Evolutionary conservation across 2,329 filamentous ascomycete species (phyloP).

Genomic region (Stagonosporopsis vannaccii): DNA sequence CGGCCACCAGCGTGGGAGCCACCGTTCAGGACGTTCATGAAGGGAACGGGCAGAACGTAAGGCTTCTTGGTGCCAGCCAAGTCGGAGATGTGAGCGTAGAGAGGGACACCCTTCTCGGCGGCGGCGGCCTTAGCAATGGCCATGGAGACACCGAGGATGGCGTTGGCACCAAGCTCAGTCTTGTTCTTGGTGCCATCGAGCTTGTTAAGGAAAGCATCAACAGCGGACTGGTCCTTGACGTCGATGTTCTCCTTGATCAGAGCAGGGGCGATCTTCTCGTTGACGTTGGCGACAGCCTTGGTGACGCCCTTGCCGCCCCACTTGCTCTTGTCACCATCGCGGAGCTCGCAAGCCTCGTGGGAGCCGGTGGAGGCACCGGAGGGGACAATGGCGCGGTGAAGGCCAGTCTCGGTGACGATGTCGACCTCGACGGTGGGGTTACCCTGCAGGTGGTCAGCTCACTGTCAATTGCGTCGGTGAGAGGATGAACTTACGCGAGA

Average conservation of each 20-base stretch:
- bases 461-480: neutral
- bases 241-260: conserved; percentile 62
- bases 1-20: conserved; percentile 97
- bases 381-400: conserved; percentile 96
- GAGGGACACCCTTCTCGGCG: conserved; percentile 62
- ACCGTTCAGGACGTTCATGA: conserved; percentile 65
- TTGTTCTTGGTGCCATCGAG: conserved; percentile 67
- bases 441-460: conserved; percentile 51
- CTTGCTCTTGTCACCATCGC: conserved; percentile 61
- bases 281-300: conserved; percentile 64
- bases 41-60: conserved; percentile 65
- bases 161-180: conserved; percentile 66
- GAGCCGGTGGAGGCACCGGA: conserved; percentile 87
- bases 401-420: conserved; percentile 92
- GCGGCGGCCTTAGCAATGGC: conserved; percentile 65
- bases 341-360: conserved; percentile 62
- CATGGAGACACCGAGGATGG: conserved; percentile 67
- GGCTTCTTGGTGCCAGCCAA: conserved; percentile 61
- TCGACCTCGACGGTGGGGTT: conserved; percentile 99
- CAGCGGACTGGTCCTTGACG: conserved; percentile 62
- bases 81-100: conserved; percentile 65
- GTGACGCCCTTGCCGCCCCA: conserved; percentile 64
- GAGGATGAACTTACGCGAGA: conserved; percentile 65
- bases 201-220: conserved; percentile 61
- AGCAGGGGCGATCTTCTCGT: conserved; percentile 62